A percentile compares a stretch with the other conserved stretches of the same genome.
phyloP scores from a whole-genome alignment of 441 rosid genomes.

The Bocquillonia castaneifolia region DNA sequence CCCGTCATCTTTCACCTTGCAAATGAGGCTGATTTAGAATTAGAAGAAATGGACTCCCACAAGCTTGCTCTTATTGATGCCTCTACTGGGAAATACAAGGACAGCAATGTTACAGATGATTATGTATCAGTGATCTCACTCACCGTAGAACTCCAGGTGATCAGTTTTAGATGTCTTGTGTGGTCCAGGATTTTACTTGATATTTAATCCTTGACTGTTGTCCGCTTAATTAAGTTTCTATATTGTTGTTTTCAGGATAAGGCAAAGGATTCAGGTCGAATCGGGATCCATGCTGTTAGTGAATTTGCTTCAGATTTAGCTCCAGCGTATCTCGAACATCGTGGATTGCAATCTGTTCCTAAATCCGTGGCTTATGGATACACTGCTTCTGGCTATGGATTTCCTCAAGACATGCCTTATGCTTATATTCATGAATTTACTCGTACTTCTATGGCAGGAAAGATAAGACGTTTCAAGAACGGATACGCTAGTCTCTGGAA shows the following conservation, averaged over 20 bases:
- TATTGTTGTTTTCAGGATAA: conserved; percentile 40
- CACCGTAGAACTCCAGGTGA: conserved; percentile 68
- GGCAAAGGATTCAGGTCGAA: conserved; percentile 43
- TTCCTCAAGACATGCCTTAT: conserved; percentile 67
- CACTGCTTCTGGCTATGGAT: conserved; percentile 76
- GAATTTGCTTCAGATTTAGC: conserved; percentile 56
- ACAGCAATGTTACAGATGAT: conserved; percentile 56
- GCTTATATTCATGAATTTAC: conserved; percentile 72
- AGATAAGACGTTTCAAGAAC: conserved; percentile 54
- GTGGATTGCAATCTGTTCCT: conserved; percentile 50
- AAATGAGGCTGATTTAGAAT: conserved; percentile 45
- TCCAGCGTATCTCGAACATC: conserved; percentile 41
- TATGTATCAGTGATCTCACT: conserved; percentile 53
- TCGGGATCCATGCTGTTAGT: conserved; percentile 63
- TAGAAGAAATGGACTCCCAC: conserved; percentile 68
- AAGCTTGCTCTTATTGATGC: conserved; percentile 55
- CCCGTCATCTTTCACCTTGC: conserved; percentile 62
- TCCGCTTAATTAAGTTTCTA: background rate
- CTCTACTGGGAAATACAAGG: conserved; percentile 47
- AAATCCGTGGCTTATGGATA: conserved; percentile 65
- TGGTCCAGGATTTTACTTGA: conserved; percentile 4
- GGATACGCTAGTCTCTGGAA: conserved; percentile 62
- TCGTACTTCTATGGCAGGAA: conserved; percentile 74
- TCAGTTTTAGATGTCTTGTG: conserved; percentile 18
- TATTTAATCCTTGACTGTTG: background rate